phyloP scores from a whole-genome alignment of 2,329 filamentous ascomycete species.

The Sordariomycetes sp. region DNA sequence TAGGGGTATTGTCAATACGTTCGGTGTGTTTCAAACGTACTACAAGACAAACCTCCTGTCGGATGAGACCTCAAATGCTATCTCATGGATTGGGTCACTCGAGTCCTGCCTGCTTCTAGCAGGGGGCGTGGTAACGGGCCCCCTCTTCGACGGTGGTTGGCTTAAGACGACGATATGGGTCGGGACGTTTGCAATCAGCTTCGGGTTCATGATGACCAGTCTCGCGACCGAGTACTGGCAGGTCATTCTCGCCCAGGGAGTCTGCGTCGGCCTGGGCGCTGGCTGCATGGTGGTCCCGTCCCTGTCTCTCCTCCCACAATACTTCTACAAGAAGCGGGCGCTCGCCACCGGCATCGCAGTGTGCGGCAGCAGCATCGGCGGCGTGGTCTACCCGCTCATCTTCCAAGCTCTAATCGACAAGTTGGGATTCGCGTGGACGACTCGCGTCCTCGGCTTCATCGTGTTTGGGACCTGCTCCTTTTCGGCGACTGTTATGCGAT shows the following conservation, averaged over 20 bases:
- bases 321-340: slow-evolving; percentile 25
- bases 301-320: slow-evolving; percentile 26
- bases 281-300: slow-evolving; percentile 26
- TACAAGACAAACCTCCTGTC: slow-evolving; percentile 18
- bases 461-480: slow-evolving; percentile 18
- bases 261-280: slow-evolving; percentile 29
- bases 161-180: slow-evolving; percentile 17
- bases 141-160: slow-evolving; percentile 27
- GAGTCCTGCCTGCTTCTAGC: slow-evolving; percentile 25
- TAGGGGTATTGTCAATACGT: slow-evolving; percentile 23
- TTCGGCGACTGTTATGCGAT: slow-evolving; percentile 15
- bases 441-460: slow-evolving; percentile 22
- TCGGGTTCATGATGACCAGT: slow-evolving; percentile 27
- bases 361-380: slow-evolving; percentile 27
- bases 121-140: slow-evolving; percentile 23
- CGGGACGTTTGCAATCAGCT: slow-evolving; percentile 21
- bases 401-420: slow-evolving; percentile 17
- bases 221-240: slow-evolving; percentile 27
- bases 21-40: slow-evolving; percentile 23
- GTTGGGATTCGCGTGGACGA: slow-evolving; percentile 23
- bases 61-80: slow-evolving; percentile 13
- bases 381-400: slow-evolving; percentile 24
- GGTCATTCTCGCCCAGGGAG: slow-evolving; percentile 27
- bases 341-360: slow-evolving; percentile 31
- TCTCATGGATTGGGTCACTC: slow-evolving; percentile 25